A percentile compares a stretch with the other conserved stretches of the same genome.
These are phyloP conservation scores for Neonothopanus nambi DNA, from an alignment of 1,284 basidiomycete genomes.

Conservation along the genomic window DNA sequence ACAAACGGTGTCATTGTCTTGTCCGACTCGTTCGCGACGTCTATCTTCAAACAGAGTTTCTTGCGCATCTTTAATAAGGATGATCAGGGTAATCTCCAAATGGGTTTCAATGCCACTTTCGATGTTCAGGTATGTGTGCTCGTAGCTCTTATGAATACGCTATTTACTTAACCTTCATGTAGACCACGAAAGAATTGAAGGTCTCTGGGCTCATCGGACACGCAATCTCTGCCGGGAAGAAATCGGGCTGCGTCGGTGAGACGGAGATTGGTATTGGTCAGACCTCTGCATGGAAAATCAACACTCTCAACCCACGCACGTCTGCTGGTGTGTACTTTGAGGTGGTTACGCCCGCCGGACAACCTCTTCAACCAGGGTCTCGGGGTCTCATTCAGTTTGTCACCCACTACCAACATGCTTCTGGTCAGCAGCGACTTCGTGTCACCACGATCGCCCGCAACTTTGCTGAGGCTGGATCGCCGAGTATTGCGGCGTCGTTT, in stretches of 20 bases:
- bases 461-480: slow-evolving; percentile 96
- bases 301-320: slow-evolving; percentile 86
- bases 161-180: background rate
- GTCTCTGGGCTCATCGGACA: slow-evolving; percentile 98
- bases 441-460: slow-evolving; percentile 97
- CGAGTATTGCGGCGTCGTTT: slow-evolving; percentile 91
- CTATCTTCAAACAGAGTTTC: slow-evolving; percentile 99
- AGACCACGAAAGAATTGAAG: slow-evolving; percentile 99
- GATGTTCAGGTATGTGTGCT: slow-evolving; percentile 80
- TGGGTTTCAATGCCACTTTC: slow-evolving; percentile 99
- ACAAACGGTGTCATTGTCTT: slow-evolving; percentile 97
- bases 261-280: slow-evolving; percentile 99
- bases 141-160: background rate
- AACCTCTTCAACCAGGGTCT: slow-evolving; percentile 88
- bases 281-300: slow-evolving; percentile 99
- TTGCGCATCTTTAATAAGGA: slow-evolving; percentile 94
- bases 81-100: slow-evolving; percentile 88
- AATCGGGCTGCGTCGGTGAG: slow-evolving; percentile 95
- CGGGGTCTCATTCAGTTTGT: slow-evolving; percentile 98
- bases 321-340: slow-evolving; percentile 97
- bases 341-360: slow-evolving; percentile 97
- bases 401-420: slow-evolving; percentile 97
- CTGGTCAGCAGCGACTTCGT: slow-evolving; percentile 90
- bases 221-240: slow-evolving; percentile 96
- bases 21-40: slow-evolving; percentile 97